A percentile compares a stretch with the other conserved stretches of the same genome.
Evolutionary conservation across 192 early-diverging fungal genomes (phyloP).

Genomic region (Mortierella hygrophila): DNA sequence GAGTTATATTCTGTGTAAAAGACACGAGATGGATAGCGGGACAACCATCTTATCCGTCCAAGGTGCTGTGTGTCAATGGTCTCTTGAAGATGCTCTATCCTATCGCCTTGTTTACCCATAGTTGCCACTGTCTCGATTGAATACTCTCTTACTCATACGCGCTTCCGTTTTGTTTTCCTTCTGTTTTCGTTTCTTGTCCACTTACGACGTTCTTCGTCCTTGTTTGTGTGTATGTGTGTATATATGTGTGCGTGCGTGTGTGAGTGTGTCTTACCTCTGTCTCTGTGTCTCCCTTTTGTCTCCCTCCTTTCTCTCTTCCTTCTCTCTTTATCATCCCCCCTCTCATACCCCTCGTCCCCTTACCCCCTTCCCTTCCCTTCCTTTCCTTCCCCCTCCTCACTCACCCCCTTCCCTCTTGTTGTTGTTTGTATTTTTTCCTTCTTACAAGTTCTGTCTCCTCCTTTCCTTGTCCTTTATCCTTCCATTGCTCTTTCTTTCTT

Average conservation of each 20-base stretch:
- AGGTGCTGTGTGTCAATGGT: neutral
- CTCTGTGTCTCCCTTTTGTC: conserved; percentile 2
- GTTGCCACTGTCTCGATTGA: neutral
- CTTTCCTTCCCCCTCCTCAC: neutral
- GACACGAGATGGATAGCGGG: neutral
- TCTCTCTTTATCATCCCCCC: neutral
- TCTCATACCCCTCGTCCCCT: neutral
- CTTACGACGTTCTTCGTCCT: neutral
- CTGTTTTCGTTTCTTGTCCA: neutral
- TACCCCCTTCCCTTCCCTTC: neutral
- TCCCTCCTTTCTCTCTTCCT: neutral
- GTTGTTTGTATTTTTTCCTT: too few relatives aligned
- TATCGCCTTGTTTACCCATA: neutral
- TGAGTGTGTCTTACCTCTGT: neutral
- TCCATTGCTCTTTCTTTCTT: neutral
- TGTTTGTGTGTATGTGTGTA: neutral
- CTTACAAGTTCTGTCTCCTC: neutral
- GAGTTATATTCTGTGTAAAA: neutral
- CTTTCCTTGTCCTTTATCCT: neutral
- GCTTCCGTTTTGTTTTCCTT: neutral
- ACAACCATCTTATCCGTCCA: neutral
- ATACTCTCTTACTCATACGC: neutral
- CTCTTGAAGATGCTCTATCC: too few relatives aligned
- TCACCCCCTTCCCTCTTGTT: neutral
- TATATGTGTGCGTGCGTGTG: too few relatives aligned